Evolutionary conservation across 257 asterid genomes (phyloP), one percentile per base, ranked within the genome.

Genomic region (Solanum etuberosum): DNA sequence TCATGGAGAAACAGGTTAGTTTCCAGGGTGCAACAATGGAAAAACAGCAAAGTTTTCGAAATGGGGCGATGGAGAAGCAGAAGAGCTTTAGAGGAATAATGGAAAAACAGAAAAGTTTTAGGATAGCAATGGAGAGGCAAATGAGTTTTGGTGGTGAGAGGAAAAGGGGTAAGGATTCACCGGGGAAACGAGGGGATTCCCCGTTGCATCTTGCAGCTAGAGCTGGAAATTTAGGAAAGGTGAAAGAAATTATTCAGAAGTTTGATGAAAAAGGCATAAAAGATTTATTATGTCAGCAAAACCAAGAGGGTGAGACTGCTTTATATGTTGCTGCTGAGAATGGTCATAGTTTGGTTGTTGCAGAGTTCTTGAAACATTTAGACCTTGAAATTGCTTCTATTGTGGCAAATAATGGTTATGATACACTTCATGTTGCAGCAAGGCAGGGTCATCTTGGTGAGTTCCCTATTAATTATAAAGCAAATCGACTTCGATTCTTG

Each of bases 51-150:
- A 96, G 98, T 90, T 93, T 93, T 89, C 91, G 92, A 5, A 87
- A 83, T 11, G 94, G 89, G 85, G 89, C 83, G 1, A 92, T 93
- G 95, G 99, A 97, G 90, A 94, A 94, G 87, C 99, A 97, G 90
- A 95, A 92, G 91, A 95, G 99, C 90, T 95, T 95, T 67, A 91
- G 85, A 87, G 98, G 99, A 8, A 90, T 94, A 46, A 93, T 96
- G 96, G 99, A 96, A 91, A 97, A 97, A 90, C 99, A 97, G 91
- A 97, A 93, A 84, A 97, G 99, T 89, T 97, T 97, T 81, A 90
- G 97, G 91, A 91, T 96, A 86, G 96, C 96, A 35, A 92, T 97
- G 97, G 99, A 97, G 94, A 95, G 98, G 84, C 97, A 97, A 88
- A 83, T 92, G 25, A 96, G 98, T 86, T 96, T 96, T 82, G 97